Percentiles rank a stretch among this genome's conserved stretches.
phyloP scores from a whole-genome alignment of 768 basidiomycete species.

The Tylopilus plumbeoviolaceoides region DNA sequence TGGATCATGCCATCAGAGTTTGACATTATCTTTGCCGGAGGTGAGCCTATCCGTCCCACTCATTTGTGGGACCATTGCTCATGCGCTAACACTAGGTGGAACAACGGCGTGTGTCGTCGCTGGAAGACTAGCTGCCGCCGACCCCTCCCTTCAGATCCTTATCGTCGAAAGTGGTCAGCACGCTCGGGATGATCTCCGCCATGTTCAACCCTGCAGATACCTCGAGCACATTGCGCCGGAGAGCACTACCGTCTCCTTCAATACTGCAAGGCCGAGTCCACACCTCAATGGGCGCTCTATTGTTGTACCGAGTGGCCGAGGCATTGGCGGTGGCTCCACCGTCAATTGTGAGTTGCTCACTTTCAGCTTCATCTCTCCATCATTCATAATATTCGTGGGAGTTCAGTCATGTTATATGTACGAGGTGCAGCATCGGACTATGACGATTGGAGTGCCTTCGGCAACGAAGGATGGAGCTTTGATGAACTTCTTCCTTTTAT shows the following conservation, averaged over 20 bases:
- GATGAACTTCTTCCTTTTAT: conserved; percentile 53
- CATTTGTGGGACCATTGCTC: not conserved
- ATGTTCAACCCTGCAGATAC: conserved; percentile 54
- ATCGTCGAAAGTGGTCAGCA: conserved; percentile 57
- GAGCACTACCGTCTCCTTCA: conserved; percentile 41
- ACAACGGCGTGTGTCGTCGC: conserved; percentile 53
- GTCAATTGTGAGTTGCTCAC: conserved; percentile 47
- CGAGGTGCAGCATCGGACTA: conserved; percentile 61
- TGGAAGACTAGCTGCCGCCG: conserved; percentile 47
- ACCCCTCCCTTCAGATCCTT: conserved; percentile 53
- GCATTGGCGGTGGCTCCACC: conserved; percentile 58
- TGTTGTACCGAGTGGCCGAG: conserved; percentile 44
- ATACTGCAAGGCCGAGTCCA: conserved; percentile 37
- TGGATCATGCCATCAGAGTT: conserved; percentile 14
- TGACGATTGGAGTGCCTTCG: conserved; percentile 52
- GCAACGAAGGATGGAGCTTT: conserved; percentile 60
- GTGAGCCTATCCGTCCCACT: conserved; percentile 23
- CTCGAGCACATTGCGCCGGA: conserved; percentile 38
- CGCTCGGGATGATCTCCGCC: conserved; percentile 40
- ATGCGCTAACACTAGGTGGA: conserved; percentile 33
- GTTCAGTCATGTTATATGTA: conserved; percentile 46
- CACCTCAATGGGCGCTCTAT: conserved; percentile 43
- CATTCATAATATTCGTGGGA: too few relatives aligned
- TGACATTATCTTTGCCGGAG: conserved; percentile 58
- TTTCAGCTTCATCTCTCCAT: too few relatives aligned